Evolutionary conservation across 1,284 basidiomycete species (phyloP).

Genomic region (Ustilago xerochloae): DNA sequence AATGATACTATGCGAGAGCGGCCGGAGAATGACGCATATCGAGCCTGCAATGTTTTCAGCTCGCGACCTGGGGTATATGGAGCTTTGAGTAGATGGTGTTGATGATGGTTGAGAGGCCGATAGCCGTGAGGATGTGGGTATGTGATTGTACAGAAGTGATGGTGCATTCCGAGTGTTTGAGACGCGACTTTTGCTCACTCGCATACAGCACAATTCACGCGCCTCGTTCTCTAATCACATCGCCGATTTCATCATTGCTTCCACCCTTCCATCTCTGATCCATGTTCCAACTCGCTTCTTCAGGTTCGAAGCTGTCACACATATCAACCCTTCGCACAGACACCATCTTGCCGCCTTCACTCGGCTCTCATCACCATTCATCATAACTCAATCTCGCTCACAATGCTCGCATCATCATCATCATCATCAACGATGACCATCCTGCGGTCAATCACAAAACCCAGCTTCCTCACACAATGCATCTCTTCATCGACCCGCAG

Average conservation of each 20-base stretch:
- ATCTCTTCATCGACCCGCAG: background rate
- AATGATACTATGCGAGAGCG: background rate
- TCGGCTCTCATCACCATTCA: background rate
- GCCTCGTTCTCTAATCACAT: background rate
- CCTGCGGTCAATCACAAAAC: background rate
- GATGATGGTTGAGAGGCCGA: slow-evolving; percentile 1
- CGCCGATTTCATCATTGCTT: slow-evolving; percentile 3
- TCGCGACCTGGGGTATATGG: background rate
- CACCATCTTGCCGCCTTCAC: background rate
- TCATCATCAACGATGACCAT: background rate
- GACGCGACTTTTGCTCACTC: slow-evolving; percentile 14
- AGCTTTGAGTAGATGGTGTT: background rate
- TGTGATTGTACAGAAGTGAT: background rate
- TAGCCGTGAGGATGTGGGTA: background rate
- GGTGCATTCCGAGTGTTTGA: slow-evolving; percentile 1
- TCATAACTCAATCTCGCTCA: background rate
- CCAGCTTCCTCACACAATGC: background rate
- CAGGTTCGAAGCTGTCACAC: background rate
- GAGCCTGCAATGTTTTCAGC: background rate
- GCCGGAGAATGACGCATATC: background rate
- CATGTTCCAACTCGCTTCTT: background rate
- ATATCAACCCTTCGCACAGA: background rate
- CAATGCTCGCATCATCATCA: slow-evolving; percentile 4
- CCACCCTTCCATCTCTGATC: background rate
- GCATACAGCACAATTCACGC: slow-evolving; percentile 5